These are phyloP conservation scores for Eleusine coracana DNA, from an alignment of 176 grass and related monocot genomes.

Conservation along the genomic window DNA sequence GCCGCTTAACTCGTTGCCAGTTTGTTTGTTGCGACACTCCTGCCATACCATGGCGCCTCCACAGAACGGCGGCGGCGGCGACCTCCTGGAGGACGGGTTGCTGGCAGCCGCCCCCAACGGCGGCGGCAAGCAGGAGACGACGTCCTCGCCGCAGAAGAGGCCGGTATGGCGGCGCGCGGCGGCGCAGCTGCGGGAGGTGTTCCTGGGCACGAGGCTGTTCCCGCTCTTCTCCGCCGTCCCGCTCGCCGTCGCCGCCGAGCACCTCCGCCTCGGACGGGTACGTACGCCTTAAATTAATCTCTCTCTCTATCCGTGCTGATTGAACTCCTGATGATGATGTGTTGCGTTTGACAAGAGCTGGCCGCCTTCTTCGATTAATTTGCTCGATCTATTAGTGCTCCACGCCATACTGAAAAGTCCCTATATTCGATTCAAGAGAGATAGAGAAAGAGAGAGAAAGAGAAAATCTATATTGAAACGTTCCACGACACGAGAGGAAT, in stretches of 20 bases:
- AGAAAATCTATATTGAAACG: no score
- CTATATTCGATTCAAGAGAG: no score
- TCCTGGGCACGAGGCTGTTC: constrained; percentile 64
- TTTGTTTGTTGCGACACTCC: background rate
- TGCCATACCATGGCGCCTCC: background rate
- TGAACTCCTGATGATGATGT: background rate
- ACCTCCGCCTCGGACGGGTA: constrained; percentile 43
- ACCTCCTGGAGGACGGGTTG: constrained; percentile 46
- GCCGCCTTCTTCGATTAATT: no score
- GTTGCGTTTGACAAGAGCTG: background rate
- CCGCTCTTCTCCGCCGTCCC: constrained; percentile 68
- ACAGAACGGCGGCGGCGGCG: background rate
- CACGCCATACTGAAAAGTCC: no score
- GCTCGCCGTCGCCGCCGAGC: constrained; percentile 55
- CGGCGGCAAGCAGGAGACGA: background rate
- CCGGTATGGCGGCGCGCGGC: constrained; percentile 1
- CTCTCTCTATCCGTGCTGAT: background rate
- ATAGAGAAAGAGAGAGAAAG: no score
- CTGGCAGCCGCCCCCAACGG: background rate
- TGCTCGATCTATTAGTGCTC: no score
- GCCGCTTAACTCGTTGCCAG: background rate
- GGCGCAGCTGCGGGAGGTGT: constrained; percentile 56
- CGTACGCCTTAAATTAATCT: background rate
- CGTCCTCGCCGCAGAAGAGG: background rate
- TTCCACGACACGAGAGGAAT: background rate